These are phyloP conservation scores for Curvularia sp. DNA, from an alignment of 2,329 filamentous ascomycete genomes.

Conservation along the genomic window DNA sequence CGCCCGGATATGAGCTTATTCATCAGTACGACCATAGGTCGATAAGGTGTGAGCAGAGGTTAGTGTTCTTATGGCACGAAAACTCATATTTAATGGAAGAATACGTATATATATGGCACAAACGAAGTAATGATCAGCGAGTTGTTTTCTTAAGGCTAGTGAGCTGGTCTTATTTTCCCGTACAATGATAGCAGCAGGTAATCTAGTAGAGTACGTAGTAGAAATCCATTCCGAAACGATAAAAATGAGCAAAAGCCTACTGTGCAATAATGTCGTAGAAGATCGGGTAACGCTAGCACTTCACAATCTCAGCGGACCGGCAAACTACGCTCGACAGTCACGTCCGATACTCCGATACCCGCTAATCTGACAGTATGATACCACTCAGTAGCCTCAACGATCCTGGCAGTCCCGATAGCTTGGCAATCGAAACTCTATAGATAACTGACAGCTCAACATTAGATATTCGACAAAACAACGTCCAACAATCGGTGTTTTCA, in stretches of 20 bases:
- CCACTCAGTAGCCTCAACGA: no score
- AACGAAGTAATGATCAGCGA: background rate
- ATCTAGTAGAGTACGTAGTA: background rate
- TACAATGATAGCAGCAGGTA: background rate
- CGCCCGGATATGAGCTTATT: constrained; percentile 35
- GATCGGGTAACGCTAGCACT: background rate
- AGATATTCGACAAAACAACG: no score
- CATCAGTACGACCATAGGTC: constrained; percentile 12
- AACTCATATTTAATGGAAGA: background rate
- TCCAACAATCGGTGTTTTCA: no score
- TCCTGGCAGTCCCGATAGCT: no score
- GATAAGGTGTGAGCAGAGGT: constrained; percentile 1
- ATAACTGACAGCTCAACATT: no score
- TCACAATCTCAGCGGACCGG: background rate
- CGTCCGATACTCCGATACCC: no score
- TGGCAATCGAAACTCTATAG: no score
- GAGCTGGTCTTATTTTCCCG: background rate
- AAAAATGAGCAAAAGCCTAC: background rate
- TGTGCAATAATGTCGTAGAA: background rate
- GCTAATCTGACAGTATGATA: no score
- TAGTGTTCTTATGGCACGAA: background rate
- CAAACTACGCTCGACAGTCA: background rate
- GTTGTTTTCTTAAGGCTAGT: background rate
- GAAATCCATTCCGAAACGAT: background rate
- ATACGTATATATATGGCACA: background rate